Base-by-base conservation (phyloP, 108 stramenopile genomes). In the Skeletonema potamos region DNA sequence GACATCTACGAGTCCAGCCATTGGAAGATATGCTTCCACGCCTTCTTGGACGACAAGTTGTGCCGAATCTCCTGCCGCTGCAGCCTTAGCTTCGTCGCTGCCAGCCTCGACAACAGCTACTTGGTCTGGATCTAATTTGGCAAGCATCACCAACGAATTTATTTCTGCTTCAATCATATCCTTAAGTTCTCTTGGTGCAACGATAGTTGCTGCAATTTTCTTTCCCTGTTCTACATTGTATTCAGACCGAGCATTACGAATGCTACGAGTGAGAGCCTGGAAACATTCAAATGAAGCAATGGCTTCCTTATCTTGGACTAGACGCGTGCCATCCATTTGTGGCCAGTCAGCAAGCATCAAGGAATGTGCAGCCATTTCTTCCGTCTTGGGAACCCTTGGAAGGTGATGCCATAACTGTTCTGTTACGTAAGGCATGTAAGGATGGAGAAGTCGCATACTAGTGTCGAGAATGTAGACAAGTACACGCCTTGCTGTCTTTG, bases 391-490 rank as follows among this genome's bases (percentile, higher is more conserved):
- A 20, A 82, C 68, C 10, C 92, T 83, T n/a, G 91, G 92, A 28
- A 99, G 76, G 68, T 97, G 92, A 66, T 98, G 99, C 97, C 97
- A 99, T 10, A 99, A 79, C 64, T 93, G 92, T 81, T 99, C 99
- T 9, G 99, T 99, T 32, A 98, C 86, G 83, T 84, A 98, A 1
- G 99, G 99, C 97, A 98, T 97, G 87, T 96, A 97, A 9, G 99
- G 99, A 85, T 99, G 99, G 22, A 99, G 80, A 9, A 99, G 84
- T 28, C 96, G 85, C 66, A 98, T 73, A 72, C 89, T 90, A 1
- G 92, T 90, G 72, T 99, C 98, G 54, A 98, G 84, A 39, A 96
- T 90, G 81, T 98, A 97, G 12, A 96, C 94, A 39, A 99, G 78
- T n/a, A 94, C 93, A 20, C 94, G 90, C 37, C 93, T 67, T 2